Base-by-base conservation (phyloP, 192 early-diverging fungal species). In the Radiomyces spectabilis region DNA sequence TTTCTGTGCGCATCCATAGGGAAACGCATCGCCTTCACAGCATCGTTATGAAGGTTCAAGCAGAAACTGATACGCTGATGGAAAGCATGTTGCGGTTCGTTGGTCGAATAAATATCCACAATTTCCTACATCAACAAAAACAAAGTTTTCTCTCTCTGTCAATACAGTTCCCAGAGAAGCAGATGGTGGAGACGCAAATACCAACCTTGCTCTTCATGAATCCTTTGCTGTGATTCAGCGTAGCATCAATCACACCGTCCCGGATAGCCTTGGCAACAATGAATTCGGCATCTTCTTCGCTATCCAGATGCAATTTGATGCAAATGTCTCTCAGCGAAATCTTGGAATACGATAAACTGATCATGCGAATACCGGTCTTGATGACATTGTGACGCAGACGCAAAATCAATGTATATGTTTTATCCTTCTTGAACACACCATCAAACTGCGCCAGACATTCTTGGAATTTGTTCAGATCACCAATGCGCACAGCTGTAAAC, bases 301-400 rank as follows among this genome's bases (percentile, higher is more conserved):
- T 90, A 66, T 99, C 95, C 66, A 99, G 65, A 55, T 96, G 92
- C 45, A 99, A 78, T 75, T 96, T 95, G 48, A 95, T 68, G 72
- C 97, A 98, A 41, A 98, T 94, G 64, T 99, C 97, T 10, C 88
- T 75, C 46, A 99, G 74, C 30, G 93, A 91, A 44, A 99, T 98
- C 26, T 89, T 84, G n/a, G 93, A 93, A 67, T 99, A 99, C 0
- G 92, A 89, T 47, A 94, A 54, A 66, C 85, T 88, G 65, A 99
- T 95, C 87, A 90, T 95, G 45, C 97, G 87, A 43, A 99, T 89
- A 29, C 95, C 97, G 9, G 97, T 89, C 77, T 97, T 97, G 80
- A 99, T 99, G 38, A 99, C 97, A 73, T 98, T 98, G 72, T 99
- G 97, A 27, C 95, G 93, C 42, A 99, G 73, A 72, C 96, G 87